Percentiles rank a stretch among this genome's conserved stretches.
Conservation (phyloP, 108 stramenopile genomes). For the Stephanodiscus minutulus region DNA sequence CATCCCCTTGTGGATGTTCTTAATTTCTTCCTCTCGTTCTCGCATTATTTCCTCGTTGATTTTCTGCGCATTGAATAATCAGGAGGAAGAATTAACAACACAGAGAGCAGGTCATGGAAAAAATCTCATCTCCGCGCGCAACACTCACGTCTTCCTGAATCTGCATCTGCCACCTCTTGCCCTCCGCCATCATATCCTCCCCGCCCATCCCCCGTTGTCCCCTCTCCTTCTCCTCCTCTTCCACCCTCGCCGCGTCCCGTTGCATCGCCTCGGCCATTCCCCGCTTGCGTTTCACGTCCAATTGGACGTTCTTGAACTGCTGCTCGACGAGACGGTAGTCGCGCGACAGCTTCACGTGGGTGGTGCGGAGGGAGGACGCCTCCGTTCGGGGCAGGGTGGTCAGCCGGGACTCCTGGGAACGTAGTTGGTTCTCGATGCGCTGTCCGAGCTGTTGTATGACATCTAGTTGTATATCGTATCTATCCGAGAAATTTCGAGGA, state of each 20-base stretch:
- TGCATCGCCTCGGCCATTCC: conserved; percentile 15
- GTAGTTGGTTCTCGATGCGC: conserved; percentile 55
- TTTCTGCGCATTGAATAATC: conserved; percentile 33
- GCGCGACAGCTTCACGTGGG: conserved; percentile 68
- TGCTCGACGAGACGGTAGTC: conserved; percentile 70
- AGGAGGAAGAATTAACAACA: conserved; percentile 5
- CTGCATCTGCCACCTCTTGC: conserved; percentile 64
- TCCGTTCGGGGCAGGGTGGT: conserved; percentile 31
- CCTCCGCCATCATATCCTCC: conserved; percentile 28
- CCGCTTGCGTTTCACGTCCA: conserved; percentile 37
- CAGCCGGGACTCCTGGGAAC: conserved; percentile 42
- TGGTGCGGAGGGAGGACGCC: conserved; percentile 49
- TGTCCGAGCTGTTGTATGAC: conserved; percentile 68
- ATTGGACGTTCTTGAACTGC: conserved; percentile 45
- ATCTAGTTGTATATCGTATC: conserved; percentile 75
- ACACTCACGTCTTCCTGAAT: conserved; percentile 75
- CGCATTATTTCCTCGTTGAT: conserved; percentile 84
- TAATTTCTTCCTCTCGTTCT: conserved; percentile 89
- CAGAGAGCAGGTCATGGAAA: background rate
- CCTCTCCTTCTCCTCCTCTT: conserved; percentile 18
- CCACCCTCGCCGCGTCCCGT: conserved; percentile 16
- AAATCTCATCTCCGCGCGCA: background rate
- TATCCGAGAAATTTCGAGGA: conserved; percentile 7
- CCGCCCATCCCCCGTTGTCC: conserved; percentile 5
- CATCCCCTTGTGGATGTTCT: conserved; percentile 86